Conservation (phyloP, 2,329 filamentous ascomycete species). For the Neoascochyta sp. region DNA sequence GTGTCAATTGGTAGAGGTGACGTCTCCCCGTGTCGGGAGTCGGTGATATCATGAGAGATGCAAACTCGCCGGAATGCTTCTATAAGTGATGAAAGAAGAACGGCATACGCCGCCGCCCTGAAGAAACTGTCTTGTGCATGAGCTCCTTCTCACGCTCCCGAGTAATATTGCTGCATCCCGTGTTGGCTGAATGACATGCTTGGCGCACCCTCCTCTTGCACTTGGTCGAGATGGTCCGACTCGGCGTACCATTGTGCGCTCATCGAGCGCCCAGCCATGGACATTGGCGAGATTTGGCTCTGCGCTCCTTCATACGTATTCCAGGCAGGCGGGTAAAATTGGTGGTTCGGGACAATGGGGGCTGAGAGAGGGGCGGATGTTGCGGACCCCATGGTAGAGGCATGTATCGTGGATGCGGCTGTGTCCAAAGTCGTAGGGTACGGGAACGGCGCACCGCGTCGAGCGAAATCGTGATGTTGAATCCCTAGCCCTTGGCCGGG, state of each 20-base stretch:
- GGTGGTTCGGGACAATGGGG: slow-evolving; percentile 30
- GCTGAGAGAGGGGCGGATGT: slow-evolving; percentile 34
- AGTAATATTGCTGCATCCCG: slow-evolving; percentile 29
- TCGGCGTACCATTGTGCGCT: slow-evolving; percentile 37
- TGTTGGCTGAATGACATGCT: slow-evolving; percentile 28
- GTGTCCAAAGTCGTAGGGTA: slow-evolving; percentile 36
- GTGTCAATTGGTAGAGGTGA: background rate
- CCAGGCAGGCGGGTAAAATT: slow-evolving; percentile 32
- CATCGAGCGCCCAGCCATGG: slow-evolving; percentile 30
- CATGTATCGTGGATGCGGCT: slow-evolving; percentile 19
- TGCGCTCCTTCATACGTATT: slow-evolving; percentile 25
- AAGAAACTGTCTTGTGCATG: background rate
- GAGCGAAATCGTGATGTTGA: slow-evolving; percentile 29
- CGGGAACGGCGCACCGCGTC: slow-evolving; percentile 33
- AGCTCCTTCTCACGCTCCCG: slow-evolving; percentile 12
- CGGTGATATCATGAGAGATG: too few species aligned
- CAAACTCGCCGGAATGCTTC: background rate
- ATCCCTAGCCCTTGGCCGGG: slow-evolving; percentile 28
- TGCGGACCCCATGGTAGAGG: slow-evolving; percentile 23
- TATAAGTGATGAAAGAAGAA: too few species aligned
- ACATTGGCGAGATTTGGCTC: slow-evolving; percentile 25
- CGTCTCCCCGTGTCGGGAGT: too few species aligned
- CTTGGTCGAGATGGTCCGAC: slow-evolving; percentile 29
- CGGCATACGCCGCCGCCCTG: too few species aligned
- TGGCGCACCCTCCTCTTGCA: slow-evolving; percentile 34